phyloP scores from a whole-genome alignment of 805 yeast genomes.

The Candida incommunis region DNA sequence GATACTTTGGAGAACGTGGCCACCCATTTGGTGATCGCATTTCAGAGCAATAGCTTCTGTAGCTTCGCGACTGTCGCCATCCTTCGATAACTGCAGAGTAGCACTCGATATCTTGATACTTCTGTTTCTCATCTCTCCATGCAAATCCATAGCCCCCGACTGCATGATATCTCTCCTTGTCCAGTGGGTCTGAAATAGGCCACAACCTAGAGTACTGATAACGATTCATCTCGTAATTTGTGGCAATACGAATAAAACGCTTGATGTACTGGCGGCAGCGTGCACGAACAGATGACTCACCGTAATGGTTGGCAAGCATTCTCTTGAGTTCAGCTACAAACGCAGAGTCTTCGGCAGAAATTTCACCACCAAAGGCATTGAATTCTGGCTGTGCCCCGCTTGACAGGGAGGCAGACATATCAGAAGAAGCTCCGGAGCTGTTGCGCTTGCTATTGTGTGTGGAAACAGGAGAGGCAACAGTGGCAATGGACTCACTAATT shows the following conservation, averaged over 20 bases:
- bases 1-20: slow-evolving; percentile 12
- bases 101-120: slow-evolving; percentile 10
- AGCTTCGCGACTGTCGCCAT: slow-evolving; percentile 17
- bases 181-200: slow-evolving; percentile 8
- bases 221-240: slow-evolving; percentile 14
- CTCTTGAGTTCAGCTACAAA: slow-evolving; percentile 15
- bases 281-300: slow-evolving; percentile 16
- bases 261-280: slow-evolving; percentile 15
- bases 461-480: neutral
- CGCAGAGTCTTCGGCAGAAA: slow-evolving; percentile 9
- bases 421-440: neutral
- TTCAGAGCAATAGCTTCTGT: slow-evolving; percentile 11
- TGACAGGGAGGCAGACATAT: neutral
- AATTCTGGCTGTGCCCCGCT: neutral
- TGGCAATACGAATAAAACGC: slow-evolving; percentile 17
- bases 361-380: neutral
- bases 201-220: slow-evolving; percentile 13
- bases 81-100: slow-evolving; percentile 17
- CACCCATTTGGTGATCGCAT: slow-evolving; percentile 11
- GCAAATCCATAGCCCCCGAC: slow-evolving; percentile 19
- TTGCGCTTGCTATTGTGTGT: neutral
- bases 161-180: slow-evolving; percentile 8
- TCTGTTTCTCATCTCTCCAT: slow-evolving; percentile 16
- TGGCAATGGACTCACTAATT: slow-evolving; percentile 15
- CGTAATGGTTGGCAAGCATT: slow-evolving; percentile 18